Base-by-base conservation (phyloP, 2,329 filamentous ascomycete genomes). In the Pseudopyricularia javanii region DNA sequence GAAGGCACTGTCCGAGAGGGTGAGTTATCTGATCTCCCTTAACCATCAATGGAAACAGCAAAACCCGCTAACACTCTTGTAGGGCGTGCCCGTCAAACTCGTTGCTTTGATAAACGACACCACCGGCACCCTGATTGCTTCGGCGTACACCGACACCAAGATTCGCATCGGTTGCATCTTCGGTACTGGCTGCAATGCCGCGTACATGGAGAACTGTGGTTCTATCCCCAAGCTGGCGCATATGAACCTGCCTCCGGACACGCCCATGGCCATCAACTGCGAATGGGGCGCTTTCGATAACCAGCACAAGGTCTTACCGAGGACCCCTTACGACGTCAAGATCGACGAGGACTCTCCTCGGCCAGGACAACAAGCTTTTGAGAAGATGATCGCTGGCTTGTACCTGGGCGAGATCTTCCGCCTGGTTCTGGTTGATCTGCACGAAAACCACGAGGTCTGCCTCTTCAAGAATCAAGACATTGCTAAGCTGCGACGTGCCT, bases 101-200 rank as follows among this genome's bases (percentile, higher is more conserved):
- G 87, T 86, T 24, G 93, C 93, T 34, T 72, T 98, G 67, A 93
- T 97, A 72, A 98, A 98, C 68, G 93, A 98, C 68, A 98, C 93
- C 49, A 97, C 91, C 17, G 93, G 93, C 62, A 98, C 93, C 32
- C 75, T 98, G 62, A 95, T 98, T 63, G 93, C 93, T 56, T 97
- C 91, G 26, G 86, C 89, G 30, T 98, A 98, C 71, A 97, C 91
- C n/a, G 91, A 98, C 66, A 74, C 84, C 47, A 82, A 84, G 60
- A 94, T 96, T 80, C 90, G 83, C 71, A 93, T 97, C 62, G 93
- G 93, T 53, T 96, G 91, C 70, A 98, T 98, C 65, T 98, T 98
- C 63, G 93, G 93, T 61, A 98, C 93, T 12, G 93, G 93, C 55
- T 96, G 93, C 73, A 98, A 98, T 64, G 93, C 91, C 40, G 93